These are phyloP conservation scores for Pichia sp. DNA, from an alignment of 1,139 yeast species.

Conservation along the genomic window DNA sequence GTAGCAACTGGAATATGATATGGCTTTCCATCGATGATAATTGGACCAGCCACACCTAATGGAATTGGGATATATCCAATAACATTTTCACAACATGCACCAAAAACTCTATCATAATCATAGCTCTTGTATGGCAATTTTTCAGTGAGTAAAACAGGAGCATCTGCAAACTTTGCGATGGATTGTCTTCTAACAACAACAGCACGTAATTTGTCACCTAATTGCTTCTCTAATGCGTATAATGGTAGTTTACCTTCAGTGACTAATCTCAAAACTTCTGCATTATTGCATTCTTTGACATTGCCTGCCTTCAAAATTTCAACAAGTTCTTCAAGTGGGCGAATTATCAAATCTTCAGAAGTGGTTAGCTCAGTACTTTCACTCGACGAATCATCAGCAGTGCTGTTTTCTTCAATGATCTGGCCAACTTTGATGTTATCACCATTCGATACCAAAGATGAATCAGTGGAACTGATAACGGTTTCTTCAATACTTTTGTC, in stretches of 20 bases:
- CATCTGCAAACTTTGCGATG: slow-evolving; percentile 75
- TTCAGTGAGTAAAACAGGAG: slow-evolving; percentile 70
- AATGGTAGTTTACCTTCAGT: slow-evolving; percentile 78
- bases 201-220: slow-evolving; percentile 84
- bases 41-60: slow-evolving; percentile 96
- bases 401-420: slow-evolving; percentile 28
- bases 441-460: not conserved
- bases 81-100: slow-evolving; percentile 98
- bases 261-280: slow-evolving; percentile 70
- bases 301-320: slow-evolving; percentile 67
- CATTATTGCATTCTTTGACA: slow-evolving; percentile 60
- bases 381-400: slow-evolving; percentile 17
- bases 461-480: not conserved
- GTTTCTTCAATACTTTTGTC: slow-evolving; percentile 10
- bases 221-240: slow-evolving; percentile 89
- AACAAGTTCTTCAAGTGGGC: slow-evolving; percentile 60
- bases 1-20: slow-evolving; percentile 98
- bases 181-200: slow-evolving; percentile 90
- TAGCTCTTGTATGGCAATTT: slow-evolving; percentile 77
- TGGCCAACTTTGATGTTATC: slow-evolving; percentile 33
- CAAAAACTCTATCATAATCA: slow-evolving; percentile 93
- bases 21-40: slow-evolving; percentile 80
- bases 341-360: slow-evolving; percentile 19
- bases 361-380: slow-evolving; percentile 12
- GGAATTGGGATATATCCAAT: slow-evolving; percentile 96